A percentile compares a stretch with the other conserved stretches of the same genome.
Conservation (phyloP, 306 rosid genomes). For the Cicer yamashitae region DNA sequence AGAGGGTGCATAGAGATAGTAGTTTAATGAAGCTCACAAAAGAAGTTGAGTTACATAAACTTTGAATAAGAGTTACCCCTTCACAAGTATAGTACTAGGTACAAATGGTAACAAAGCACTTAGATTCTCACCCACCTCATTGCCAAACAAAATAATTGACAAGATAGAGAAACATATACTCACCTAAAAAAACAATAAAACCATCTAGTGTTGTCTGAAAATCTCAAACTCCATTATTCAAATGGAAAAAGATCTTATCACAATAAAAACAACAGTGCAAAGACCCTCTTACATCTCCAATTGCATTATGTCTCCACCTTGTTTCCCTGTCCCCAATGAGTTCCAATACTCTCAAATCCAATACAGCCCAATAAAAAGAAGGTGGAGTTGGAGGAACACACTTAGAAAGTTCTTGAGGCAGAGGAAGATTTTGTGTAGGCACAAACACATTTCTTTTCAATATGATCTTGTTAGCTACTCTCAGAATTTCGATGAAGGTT, state of each 20-base stretch:
- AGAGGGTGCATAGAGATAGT: no score
- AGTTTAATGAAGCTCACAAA: slow-evolving; percentile 5
- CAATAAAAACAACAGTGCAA: slow-evolving; percentile 29
- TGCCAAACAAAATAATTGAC: slow-evolving; percentile 38
- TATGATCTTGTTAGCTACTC: slow-evolving; percentile 89
- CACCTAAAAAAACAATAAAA: slow-evolving; percentile 21
- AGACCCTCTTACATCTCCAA: slow-evolving; percentile 46
- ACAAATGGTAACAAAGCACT: slow-evolving; percentile 40
- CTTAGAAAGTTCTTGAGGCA: slow-evolving; percentile 61
- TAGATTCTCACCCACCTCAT: slow-evolving; percentile 28
- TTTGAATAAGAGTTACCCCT: slow-evolving; percentile 26
- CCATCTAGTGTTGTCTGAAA: neutral
- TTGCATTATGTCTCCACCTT: slow-evolving; percentile 61
- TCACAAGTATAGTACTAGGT: slow-evolving; percentile 31
- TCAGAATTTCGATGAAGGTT: slow-evolving; percentile 81
- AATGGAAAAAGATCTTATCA: slow-evolving; percentile 57
- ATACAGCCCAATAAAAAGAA: slow-evolving; percentile 30
- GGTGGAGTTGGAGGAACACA: slow-evolving; percentile 61
- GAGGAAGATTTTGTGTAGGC: slow-evolving; percentile 52
- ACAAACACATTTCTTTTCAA: slow-evolving; percentile 65
- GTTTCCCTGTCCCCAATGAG: slow-evolving; percentile 58
- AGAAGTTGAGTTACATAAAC: neutral
- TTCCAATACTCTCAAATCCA: slow-evolving; percentile 61
- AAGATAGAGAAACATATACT: slow-evolving; percentile 31
- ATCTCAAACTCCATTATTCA: slow-evolving; percentile 28